A percentile compares a stretch with the other conserved stretches of the same genome.
Evolutionary conservation across 2,329 filamentous ascomycete genomes (phyloP).

Genomic region (Trichoderma afroharzianum): DNA sequence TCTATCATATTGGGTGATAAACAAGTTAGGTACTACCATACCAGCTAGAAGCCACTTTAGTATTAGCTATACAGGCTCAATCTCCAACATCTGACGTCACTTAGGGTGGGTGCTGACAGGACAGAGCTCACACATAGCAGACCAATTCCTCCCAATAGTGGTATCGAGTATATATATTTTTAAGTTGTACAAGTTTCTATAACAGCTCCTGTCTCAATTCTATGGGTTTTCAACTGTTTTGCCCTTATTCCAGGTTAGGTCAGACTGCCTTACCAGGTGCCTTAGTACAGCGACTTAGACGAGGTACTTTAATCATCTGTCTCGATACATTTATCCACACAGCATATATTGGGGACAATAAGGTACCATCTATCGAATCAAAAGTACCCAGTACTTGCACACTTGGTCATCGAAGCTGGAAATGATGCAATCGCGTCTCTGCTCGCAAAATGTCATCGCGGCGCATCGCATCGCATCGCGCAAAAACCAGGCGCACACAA

Average conservation of each 20-base stretch:
- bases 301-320: not conserved
- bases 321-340: not conserved
- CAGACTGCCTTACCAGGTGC: not conserved
- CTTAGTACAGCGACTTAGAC: not conserved
- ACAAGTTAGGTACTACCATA: too few species aligned
- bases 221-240: not conserved
- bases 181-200: not conserved
- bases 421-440: conserved; percentile 14
- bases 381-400: not conserved
- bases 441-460: not conserved
- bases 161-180: not conserved
- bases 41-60: too few species aligned
- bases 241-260: not conserved
- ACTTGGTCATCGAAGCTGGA: not conserved
- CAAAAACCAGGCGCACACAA: not conserved
- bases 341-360: accelerated
- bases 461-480: not conserved
- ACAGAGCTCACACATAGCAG: not conserved
- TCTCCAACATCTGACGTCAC: not conserved
- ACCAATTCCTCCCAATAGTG: not conserved
- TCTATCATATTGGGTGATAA: not conserved
- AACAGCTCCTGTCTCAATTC: not conserved
- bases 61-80: not conserved
- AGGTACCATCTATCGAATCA: not conserved
- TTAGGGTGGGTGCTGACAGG: not conserved